Evolutionary conservation across 2,329 filamentous ascomycete species (phyloP).

Genomic region (Aspergillus neoniger): DNA sequence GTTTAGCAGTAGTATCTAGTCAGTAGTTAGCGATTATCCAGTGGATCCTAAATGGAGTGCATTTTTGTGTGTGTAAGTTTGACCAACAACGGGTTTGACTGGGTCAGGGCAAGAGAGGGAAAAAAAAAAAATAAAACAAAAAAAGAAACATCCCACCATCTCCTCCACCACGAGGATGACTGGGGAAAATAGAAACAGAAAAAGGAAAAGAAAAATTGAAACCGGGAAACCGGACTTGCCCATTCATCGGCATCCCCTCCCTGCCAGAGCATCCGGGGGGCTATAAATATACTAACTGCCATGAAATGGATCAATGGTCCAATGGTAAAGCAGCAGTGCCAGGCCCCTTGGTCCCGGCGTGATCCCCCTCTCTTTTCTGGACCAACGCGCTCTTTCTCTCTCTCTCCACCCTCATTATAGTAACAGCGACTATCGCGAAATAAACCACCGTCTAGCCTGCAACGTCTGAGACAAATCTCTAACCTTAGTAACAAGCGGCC

Average conservation of each 20-base stretch:
- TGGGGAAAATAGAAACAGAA: background rate
- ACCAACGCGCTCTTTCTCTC: background rate
- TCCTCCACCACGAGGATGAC: background rate
- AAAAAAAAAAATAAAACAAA: background rate
- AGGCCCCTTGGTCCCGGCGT: conserved; percentile 8
- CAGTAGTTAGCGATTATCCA: background rate
- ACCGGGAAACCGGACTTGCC: background rate
- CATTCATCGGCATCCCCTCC: background rate
- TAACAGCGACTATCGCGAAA: conserved; percentile 14
- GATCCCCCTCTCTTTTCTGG: background rate
- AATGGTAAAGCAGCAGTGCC: conserved; percentile 2
- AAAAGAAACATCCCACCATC: background rate
- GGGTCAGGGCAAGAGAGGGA: background rate
- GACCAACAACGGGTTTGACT: background rate
- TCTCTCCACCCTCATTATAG: conserved; percentile 11
- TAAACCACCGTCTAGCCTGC: conserved; percentile 12
- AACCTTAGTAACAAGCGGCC: conserved; percentile 22
- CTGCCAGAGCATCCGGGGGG: background rate
- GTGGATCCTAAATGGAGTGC: background rate
- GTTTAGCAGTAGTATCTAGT: background rate
- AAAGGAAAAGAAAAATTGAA: background rate
- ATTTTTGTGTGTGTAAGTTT: background rate
- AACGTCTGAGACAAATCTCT: conserved; percentile 28
- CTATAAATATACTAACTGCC: conserved; percentile 5
- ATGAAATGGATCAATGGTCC: background rate